Percentiles rank a stretch among this genome's conserved stretches.
phyloP scores from a whole-genome alignment of 352 stramenopile species.

The Pythium brassicae region DNA sequence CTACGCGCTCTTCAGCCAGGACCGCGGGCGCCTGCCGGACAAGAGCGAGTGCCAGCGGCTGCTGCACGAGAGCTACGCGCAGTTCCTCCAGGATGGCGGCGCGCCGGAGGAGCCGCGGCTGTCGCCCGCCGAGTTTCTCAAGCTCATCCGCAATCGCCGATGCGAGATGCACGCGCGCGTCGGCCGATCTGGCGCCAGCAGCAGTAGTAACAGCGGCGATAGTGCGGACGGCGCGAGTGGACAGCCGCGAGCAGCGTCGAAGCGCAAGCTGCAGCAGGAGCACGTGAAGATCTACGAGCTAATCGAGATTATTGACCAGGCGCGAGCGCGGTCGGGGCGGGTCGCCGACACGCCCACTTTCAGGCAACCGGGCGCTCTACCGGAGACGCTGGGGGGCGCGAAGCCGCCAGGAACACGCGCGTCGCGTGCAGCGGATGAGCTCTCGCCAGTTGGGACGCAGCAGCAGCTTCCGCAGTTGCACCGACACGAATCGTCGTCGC shows the following conservation, averaged over 20 bases:
- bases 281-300: slow-evolving; percentile 53
- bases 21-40: slow-evolving; percentile 33
- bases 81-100: slow-evolving; percentile 54
- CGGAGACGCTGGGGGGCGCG: too few species aligned
- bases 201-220: slow-evolving; percentile 3
- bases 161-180: slow-evolving; percentile 46
- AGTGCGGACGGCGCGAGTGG: neutral
- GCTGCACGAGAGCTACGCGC: slow-evolving; percentile 42
- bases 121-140: slow-evolving; percentile 54
- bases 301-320: slow-evolving; percentile 58
- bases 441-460: too few species aligned
- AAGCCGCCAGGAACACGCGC: too few species aligned
- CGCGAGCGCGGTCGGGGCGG: slow-evolving; percentile 25
- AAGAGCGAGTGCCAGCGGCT: slow-evolving; percentile 44
- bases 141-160: slow-evolving; percentile 64
- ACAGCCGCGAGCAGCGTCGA: slow-evolving; percentile 27
- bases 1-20: slow-evolving; percentile 40
- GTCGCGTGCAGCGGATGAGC: too few species aligned
- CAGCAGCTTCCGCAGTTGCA: too few species aligned
- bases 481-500: too few species aligned
- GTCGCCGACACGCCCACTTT: neutral
- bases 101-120: slow-evolving; percentile 40
- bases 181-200: neutral
- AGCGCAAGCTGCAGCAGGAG: slow-evolving; percentile 46
- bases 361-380: too few species aligned